phyloP scores from a whole-genome alignment of 2,329 filamentous ascomycete species.

The Ophiocordyceps australis region DNA sequence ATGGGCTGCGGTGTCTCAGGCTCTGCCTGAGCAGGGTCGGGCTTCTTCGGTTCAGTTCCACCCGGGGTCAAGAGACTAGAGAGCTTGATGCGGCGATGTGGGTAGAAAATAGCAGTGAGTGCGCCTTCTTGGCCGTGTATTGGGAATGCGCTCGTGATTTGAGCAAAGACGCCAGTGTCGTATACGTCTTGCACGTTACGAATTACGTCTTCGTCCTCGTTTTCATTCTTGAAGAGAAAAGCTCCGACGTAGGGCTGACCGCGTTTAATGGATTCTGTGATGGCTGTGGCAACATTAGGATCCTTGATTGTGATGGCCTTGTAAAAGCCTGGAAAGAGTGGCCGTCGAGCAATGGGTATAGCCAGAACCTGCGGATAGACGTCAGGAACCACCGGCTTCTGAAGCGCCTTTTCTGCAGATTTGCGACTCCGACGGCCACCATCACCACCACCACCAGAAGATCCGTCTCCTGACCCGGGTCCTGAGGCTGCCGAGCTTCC shows the following conservation, averaged over 20 bases:
- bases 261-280: conserved; percentile 90
- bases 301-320: conserved; percentile 96
- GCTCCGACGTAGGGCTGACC: conserved; percentile 95
- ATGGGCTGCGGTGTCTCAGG: conserved; percentile 38
- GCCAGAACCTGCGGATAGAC: conserved; percentile 96
- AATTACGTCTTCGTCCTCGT: conserved; percentile 85
- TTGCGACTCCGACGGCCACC: conserved; percentile 58
- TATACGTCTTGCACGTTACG: conserved; percentile 82
- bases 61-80: conserved; percentile 62
- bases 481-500: conserved; percentile 36
- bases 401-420: conserved; percentile 53
- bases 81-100: conserved; percentile 84
- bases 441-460: conserved; percentile 28
- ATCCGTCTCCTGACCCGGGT: conserved; percentile 28
- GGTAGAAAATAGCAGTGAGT: conserved; percentile 87
- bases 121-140: conserved; percentile 71
- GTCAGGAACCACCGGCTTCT: conserved; percentile 81
- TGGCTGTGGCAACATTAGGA: conserved; percentile 75
- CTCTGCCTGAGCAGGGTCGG: conserved; percentile 29
- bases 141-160: conserved; percentile 92
- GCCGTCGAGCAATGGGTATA: conserved; percentile 84
- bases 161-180: conserved; percentile 91
- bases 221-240: conserved; percentile 93
- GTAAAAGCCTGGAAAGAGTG: conserved; percentile 94
- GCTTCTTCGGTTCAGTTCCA: conserved; percentile 29